phyloP scores from a whole-genome alignment of 2,329 filamentous ascomycete genomes.

The Fusarium paranaense region DNA sequence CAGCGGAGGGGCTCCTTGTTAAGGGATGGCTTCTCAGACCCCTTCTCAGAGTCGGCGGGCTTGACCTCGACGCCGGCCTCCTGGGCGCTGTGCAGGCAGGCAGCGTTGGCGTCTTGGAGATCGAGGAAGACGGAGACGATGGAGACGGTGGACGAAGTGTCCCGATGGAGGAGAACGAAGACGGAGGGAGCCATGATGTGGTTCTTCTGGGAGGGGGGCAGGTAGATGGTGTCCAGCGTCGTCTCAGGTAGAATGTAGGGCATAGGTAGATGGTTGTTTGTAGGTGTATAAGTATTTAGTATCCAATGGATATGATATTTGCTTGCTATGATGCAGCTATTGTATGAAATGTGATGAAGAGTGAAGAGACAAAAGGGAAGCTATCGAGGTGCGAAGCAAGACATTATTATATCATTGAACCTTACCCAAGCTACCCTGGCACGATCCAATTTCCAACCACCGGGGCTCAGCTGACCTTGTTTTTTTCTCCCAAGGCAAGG shows the following conservation, averaged over 20 bases:
- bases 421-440: slow-evolving; percentile 25
- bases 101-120: slow-evolving; percentile 51
- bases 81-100: slow-evolving; percentile 45
- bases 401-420: slow-evolving; percentile 40
- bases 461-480: slow-evolving; percentile 20
- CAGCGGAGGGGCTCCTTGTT: slow-evolving; percentile 48
- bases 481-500: background rate
- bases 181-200: slow-evolving; percentile 44
- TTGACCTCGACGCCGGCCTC: slow-evolving; percentile 44
- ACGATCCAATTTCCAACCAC: slow-evolving; percentile 32
- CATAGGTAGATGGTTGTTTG: slow-evolving; percentile 9
- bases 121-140: slow-evolving; percentile 49
- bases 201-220: slow-evolving; percentile 14
- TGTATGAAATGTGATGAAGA: slow-evolving; percentile 2
- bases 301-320: background rate
- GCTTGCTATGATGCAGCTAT: background rate
- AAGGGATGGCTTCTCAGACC: slow-evolving; percentile 12
- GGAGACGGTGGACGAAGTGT: slow-evolving; percentile 40
- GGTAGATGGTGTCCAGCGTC: slow-evolving; percentile 11
- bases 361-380: slow-evolving; percentile 4
- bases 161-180: slow-evolving; percentile 49
- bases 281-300: background rate
- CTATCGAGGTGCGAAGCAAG: slow-evolving; percentile 8
- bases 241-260: slow-evolving; percentile 8
- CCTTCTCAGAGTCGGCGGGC: slow-evolving; percentile 9